phyloP scores from a whole-genome alignment of 129 eudicot genomes.

The Glebionis coronaria region DNA sequence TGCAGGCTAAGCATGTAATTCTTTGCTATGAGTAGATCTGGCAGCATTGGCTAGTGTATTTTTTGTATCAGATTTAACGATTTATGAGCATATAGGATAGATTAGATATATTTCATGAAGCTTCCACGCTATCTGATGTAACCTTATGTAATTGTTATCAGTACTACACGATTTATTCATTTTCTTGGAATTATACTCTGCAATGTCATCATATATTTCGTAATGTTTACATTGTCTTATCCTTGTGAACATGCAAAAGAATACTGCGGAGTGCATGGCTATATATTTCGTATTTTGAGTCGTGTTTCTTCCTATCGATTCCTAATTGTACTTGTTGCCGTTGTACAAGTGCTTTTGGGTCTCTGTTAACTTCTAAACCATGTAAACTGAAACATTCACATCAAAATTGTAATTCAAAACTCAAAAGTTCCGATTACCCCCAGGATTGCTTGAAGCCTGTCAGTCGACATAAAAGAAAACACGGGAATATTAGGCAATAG shows the following conservation, averaged over 20 bases:
- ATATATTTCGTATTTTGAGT: too few species aligned
- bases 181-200: conserved; percentile 5
- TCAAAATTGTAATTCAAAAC: background rate
- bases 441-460: conserved; percentile 4
- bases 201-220: background rate
- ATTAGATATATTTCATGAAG: background rate
- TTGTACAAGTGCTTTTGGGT: too few species aligned
- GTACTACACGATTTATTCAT: background rate
- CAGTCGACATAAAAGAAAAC: background rate
- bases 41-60: conserved; percentile 1
- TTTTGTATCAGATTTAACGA: conserved; percentile 7
- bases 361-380: too few species aligned
- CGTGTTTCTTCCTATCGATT: too few species aligned
- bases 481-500: too few species aligned
- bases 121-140: conserved; percentile 5
- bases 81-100: conserved; percentile 18
- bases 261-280: background rate
- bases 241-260: background rate
- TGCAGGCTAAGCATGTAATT: background rate
- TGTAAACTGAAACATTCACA: background rate
- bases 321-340: too few species aligned
- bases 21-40: conserved; percentile 11
- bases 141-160: conserved; percentile 16
- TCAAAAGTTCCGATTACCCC: conserved; percentile 4
- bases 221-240: too few species aligned